Conservation (phyloP, 208 protist genomes). For the Plasmodiophora brassicae region DNA sequence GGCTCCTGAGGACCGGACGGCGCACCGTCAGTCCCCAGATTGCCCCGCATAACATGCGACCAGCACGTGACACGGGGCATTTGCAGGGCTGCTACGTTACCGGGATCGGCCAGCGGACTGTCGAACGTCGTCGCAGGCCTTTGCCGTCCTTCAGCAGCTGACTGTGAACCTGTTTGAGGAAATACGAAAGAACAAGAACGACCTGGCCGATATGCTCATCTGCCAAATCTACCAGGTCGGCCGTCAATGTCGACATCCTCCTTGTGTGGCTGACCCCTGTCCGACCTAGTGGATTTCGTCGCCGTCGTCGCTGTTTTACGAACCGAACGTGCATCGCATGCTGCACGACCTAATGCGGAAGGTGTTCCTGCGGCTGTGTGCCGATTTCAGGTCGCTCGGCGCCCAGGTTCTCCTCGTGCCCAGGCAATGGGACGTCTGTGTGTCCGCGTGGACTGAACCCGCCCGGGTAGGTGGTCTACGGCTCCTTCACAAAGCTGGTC, state of each 20-base stretch:
- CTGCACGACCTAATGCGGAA: slow-evolving; percentile 48
- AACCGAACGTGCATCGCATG: slow-evolving; percentile 44
- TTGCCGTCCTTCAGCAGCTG: neutral
- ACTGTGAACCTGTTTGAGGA: neutral
- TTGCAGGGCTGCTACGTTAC: neutral
- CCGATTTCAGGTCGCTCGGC: slow-evolving; percentile 41
- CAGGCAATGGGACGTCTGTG: neutral
- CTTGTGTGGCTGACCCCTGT: neutral
- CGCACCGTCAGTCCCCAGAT: no score
- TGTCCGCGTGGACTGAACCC: neutral
- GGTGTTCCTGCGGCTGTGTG: slow-evolving; percentile 46
- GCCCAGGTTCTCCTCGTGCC: neutral
- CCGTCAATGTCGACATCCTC: neutral
- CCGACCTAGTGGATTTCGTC: slow-evolving; percentile 39
- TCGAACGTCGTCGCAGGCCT: neutral
- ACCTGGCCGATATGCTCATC: slow-evolving; percentile 30
- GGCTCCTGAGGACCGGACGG: no score
- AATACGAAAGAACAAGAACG: neutral
- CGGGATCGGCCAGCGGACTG: neutral
- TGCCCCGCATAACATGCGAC: no score
- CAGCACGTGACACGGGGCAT: no score
- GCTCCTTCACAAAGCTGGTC: slow-evolving; percentile 47
- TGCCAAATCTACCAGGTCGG: slow-evolving; percentile 31
- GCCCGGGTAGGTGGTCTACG: slow-evolving; percentile 38
- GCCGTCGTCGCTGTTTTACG: slow-evolving; percentile 46